These are phyloP conservation scores for Candida maesae DNA, from an alignment of 805 yeast species.

Conservation along the genomic window DNA sequence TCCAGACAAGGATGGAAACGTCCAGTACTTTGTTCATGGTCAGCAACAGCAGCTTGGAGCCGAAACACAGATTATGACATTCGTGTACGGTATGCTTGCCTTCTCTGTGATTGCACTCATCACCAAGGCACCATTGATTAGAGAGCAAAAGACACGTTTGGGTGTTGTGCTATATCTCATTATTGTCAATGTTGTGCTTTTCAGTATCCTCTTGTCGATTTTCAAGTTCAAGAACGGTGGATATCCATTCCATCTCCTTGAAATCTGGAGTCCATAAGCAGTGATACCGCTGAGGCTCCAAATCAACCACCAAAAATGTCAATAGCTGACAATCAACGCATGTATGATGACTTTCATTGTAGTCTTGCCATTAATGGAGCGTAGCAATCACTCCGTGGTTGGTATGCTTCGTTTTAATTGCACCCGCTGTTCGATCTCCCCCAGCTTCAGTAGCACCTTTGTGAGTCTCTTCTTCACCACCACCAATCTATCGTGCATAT, in stretches of 20 bases:
- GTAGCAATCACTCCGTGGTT: background rate
- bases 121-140: conserved; percentile 49
- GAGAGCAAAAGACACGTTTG: conserved; percentile 43
- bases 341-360: background rate
- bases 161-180: conserved; percentile 44
- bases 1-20: conserved; percentile 33
- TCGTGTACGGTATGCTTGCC: conserved; percentile 67
- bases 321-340: background rate
- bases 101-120: conserved; percentile 55
- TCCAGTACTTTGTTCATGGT: conserved; percentile 49
- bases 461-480: conserved; percentile 25
- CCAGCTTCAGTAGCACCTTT: conserved; percentile 27
- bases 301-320: background rate
- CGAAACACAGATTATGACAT: conserved; percentile 83
- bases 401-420: conserved; percentile 2
- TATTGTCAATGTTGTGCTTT: conserved; percentile 47
- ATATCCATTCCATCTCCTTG: conserved; percentile 68
- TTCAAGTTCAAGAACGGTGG: conserved; percentile 69
- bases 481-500: conserved; percentile 24
- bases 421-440: conserved; percentile 32
- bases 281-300: background rate
- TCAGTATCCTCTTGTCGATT: conserved; percentile 59
- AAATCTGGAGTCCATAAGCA: conserved; percentile 29
- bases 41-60: conserved; percentile 78
- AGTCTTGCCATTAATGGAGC: background rate